Base-by-base conservation (phyloP, 2,329 filamentous ascomycete genomes). In the Aspergillus sclerotialis region DNA sequence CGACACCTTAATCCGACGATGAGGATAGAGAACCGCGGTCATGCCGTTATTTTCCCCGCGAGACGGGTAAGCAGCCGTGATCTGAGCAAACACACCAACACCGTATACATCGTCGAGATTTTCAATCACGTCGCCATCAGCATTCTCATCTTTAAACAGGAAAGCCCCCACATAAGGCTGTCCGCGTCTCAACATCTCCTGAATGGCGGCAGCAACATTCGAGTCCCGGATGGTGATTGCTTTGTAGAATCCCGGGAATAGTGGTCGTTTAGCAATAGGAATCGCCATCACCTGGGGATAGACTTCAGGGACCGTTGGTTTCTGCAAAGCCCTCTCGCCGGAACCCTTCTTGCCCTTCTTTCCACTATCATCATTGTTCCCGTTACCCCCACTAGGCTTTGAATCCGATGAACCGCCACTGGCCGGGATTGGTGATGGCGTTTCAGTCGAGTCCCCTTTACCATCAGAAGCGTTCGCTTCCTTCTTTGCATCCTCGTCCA, bases 161-260 rank as follows among this genome's bases (percentile, higher is more conserved):
- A 98, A 98, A 3, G 89, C 90, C 43, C 92, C 92, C 26, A 98
- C 87, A 53, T 98, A 98, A 15, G 90, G 93, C 61, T 98, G 93
- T 1, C 92, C 92, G 33, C 90, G 76, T 72, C 94, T 94, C 59
- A 96, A 86, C 74, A 94, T 92, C 57, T 98, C 93, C 38, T 89
- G 84, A 46, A 98, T 94, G 14, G 92, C 92, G 25, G 81, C 80
- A 10, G 89, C 84, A 23, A 98, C 92, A 49, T 92, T 84, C 12
- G 84, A 85, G 54, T 98, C 88, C 56, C 86, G 82, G 48, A 98
- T 94, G 3, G 90, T 98, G 48, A 98, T 92, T 7, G 92, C 90
- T 65, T 98, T 98, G 70, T 98, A 98, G 64, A 96, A 98, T 1
- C 92, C 92, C 1, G 92, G 92, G 64, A 96, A 98, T 9, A 98